Evolutionary conservation across 345 rosid species (phyloP), one percentile per base, ranked within the genome.

Genomic region (Eucalyptus erythrocorys): DNA sequence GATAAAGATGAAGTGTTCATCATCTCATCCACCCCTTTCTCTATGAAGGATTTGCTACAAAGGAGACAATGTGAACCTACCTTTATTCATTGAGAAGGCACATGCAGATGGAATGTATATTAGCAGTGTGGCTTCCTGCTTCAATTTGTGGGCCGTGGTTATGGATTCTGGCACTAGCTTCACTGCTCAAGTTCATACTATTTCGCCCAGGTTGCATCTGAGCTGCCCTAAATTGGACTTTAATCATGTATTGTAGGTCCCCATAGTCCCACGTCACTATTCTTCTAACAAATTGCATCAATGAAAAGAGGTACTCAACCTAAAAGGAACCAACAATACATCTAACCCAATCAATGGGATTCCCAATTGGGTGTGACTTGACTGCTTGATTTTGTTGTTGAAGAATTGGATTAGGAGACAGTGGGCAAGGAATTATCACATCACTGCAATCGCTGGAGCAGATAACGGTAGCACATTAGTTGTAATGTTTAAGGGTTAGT

Each of bases 151-250:
- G 99, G 93, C 98, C 48, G 88, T 97, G 53, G 96, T 97, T 86
- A 97, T 97, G 99, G 99, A 97, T 91, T 97, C 98, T 13, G 98
- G 99, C 87, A 96, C 96, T 88, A 96, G 98, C 42, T 96, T 93
- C 93, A 91, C 93, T 68, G 89, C 92, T 89, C 98, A 97, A 95
- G 94, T 94, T 92, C 93, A 95, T 88, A 94, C 95, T 92, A 93
- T 96, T 85, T 95, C 98, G 11, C 95, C 96, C 95, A 95, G 99
- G 99, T 97, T 37, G 15, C 27, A 76, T 40, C 22, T 13, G 8
- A 37, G 82, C 47, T 76, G 45, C 47, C 47, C 42, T 37, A 37
- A 76, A 37, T 10, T 76, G 82, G 45, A 76, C 27, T 76, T 76
- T 10, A 27, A 37, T 76, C 82, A 9, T 37, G 0, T 10, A 64